phyloP scores from a whole-genome alignment of 495 filamentous ascomycete genomes.

The Penicillium canariense region DNA sequence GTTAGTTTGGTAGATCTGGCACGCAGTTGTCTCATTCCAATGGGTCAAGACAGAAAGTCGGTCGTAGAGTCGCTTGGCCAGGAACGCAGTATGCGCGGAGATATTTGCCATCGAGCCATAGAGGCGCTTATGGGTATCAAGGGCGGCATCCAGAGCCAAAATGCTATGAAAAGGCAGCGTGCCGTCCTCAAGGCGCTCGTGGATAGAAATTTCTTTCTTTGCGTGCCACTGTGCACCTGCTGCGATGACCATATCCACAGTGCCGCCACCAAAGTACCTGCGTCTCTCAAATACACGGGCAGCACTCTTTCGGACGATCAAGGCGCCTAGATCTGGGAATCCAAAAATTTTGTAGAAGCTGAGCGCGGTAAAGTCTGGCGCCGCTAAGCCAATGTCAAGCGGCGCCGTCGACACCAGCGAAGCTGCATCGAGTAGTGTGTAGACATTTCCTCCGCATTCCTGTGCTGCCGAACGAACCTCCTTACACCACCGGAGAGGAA shows the following conservation, averaged over 20 bases:
- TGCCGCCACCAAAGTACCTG: constrained; percentile 91
- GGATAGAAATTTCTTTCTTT: constrained; percentile 65
- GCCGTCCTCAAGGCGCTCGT: constrained; percentile 84
- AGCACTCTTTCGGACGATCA: constrained; percentile 77
- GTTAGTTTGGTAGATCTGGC: constrained; percentile 59
- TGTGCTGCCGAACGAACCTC: constrained; percentile 40
- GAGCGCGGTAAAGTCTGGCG: constrained; percentile 84
- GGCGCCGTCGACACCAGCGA: constrained; percentile 74
- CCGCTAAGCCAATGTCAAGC: constrained; percentile 65
- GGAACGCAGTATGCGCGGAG: constrained; percentile 67
- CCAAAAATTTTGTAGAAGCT: constrained; percentile 98
- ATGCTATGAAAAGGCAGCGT: constrained; percentile 88
- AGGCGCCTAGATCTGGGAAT: constrained; percentile 85
- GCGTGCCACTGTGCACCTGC: constrained; percentile 59
- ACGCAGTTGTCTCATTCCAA: constrained; percentile 63
- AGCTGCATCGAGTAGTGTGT: constrained; percentile 88
- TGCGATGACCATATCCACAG: constrained; percentile 73
- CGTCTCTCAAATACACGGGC: constrained; percentile 59
- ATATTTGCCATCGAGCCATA: constrained; percentile 70
- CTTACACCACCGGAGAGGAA: constrained; percentile 68
- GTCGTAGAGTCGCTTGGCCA: constrained; percentile 58
- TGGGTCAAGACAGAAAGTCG: constrained; percentile 62
- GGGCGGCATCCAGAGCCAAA: constrained; percentile 70
- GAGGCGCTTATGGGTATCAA: constrained; percentile 64
- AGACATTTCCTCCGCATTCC: constrained; percentile 34